Percentiles rank a stretch among this genome's conserved stretches.
These are phyloP conservation scores for Fusarium xyrophilum DNA, from an alignment of 2,329 filamentous ascomycete genomes.

Conservation along the genomic window DNA sequence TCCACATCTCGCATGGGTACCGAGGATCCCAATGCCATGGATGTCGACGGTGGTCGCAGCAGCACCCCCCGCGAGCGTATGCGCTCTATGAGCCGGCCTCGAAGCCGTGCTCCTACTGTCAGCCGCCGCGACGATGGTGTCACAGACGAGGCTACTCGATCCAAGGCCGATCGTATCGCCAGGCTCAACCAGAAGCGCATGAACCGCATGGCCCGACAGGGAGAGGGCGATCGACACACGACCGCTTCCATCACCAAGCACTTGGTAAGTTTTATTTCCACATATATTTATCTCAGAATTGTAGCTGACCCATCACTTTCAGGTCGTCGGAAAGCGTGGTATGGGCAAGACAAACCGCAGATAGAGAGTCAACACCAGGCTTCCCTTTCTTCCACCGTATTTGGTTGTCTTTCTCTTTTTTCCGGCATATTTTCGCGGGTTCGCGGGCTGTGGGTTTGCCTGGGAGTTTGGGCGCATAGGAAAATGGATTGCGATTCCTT, in stretches of 20 bases:
- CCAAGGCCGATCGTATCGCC: slow-evolving; percentile 83
- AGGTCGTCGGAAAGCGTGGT: slow-evolving; percentile 90
- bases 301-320: slow-evolving; percentile 17
- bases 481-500: slow-evolving; percentile 34
- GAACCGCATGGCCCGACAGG: slow-evolving; percentile 97
- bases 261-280: slow-evolving; percentile 68
- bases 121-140: slow-evolving; percentile 83
- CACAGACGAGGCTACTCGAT: slow-evolving; percentile 67
- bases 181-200: slow-evolving; percentile 97
- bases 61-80: slow-evolving; percentile 61
- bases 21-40: slow-evolving; percentile 77
- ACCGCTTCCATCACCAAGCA: slow-evolving; percentile 85
- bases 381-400: slow-evolving; percentile 27
- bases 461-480: slow-evolving; percentile 45
- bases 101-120: slow-evolving; percentile 67
- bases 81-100: slow-evolving; percentile 74
- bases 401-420: slow-evolving; percentile 35
- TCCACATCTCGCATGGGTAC: slow-evolving; percentile 68
- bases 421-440: slow-evolving; percentile 34
- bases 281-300: background rate
- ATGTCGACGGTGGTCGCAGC: slow-evolving; percentile 60
- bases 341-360: slow-evolving; percentile 86
- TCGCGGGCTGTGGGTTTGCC: slow-evolving; percentile 38
- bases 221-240: slow-evolving; percentile 93
- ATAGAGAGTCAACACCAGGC: slow-evolving; percentile 49